Evolutionary conservation across 768 basidiomycete genomes (phyloP).

Genomic region (Melanogaster broomeanus): DNA sequence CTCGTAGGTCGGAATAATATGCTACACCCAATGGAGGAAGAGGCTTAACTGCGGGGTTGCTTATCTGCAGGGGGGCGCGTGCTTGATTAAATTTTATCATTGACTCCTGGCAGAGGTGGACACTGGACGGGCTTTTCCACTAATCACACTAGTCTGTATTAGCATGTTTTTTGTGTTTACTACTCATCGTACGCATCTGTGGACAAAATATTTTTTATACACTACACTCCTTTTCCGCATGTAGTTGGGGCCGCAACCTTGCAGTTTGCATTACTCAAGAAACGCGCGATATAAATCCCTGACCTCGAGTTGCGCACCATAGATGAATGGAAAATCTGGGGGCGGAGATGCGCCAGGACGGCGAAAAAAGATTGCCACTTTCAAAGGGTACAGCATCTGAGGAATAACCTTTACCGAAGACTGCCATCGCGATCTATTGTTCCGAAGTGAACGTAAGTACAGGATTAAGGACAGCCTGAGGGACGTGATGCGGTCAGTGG

Average conservation of each 20-base stretch:
- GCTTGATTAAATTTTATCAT: background rate
- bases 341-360: no score
- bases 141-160: background rate
- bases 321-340: no score
- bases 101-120: constrained; percentile 4
- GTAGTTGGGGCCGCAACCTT: background rate
- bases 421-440: no score
- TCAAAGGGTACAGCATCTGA: no score
- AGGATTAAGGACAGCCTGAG: no score
- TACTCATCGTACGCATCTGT: background rate
- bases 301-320: no score
- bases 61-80: background rate
- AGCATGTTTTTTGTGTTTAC: background rate
- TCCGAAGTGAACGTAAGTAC: no score
- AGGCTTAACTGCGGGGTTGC: constrained; percentile 9
- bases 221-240: background rate
- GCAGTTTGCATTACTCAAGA: no score
- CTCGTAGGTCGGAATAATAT: constrained; percentile 51
- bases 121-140: background rate
- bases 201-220: background rate
- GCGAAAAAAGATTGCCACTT: no score
- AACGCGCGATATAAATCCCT: no score
- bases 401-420: no score
- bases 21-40: constrained; percentile 33
- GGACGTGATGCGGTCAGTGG: no score